These are phyloP conservation scores for Handroanthus guayacan DNA, from an alignment of 257 asterid species.

Conservation along the genomic window DNA sequence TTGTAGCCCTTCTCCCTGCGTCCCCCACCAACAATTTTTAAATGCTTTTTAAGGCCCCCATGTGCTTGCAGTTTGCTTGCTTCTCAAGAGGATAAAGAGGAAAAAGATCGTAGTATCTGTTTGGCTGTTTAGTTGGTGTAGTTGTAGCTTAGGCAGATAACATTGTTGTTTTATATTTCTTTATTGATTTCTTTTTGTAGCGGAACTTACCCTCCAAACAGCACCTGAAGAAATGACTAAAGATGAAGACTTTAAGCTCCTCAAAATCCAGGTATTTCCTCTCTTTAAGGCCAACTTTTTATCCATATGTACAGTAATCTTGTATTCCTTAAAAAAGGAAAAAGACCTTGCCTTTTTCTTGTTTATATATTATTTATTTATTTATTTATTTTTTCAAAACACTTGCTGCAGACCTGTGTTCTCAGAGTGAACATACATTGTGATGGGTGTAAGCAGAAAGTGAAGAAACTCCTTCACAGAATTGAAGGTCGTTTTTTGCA, in stretches of 20 bases:
- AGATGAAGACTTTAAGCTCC: slow-evolving; percentile 87
- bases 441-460: slow-evolving; percentile 92
- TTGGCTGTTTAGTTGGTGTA: not conserved
- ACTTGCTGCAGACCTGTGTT: slow-evolving; percentile 53
- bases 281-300: not conserved
- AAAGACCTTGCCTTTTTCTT: not conserved
- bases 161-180: not conserved
- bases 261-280: slow-evolving; percentile 82
- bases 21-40: not conserved
- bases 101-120: not conserved
- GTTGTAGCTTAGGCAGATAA: not conserved
- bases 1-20: not conserved
- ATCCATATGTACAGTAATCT: not conserved
- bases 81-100: slow-evolving; percentile 1
- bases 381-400: not conserved
- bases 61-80: slow-evolving; percentile 7
- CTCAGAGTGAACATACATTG: slow-evolving; percentile 90
- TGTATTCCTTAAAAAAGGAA: not conserved
- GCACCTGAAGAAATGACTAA: slow-evolving; percentile 66
- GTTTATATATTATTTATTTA: not conserved
- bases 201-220: slow-evolving; percentile 38
- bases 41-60: not conserved
- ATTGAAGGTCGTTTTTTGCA: slow-evolving; percentile 63
- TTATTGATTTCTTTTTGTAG: slow-evolving; percentile 36
- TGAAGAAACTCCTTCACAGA: slow-evolving; percentile 80